These are phyloP conservation scores for Boletus rufocinnamomeus DNA, from an alignment of 768 basidiomycete genomes.

Conservation along the genomic window DNA sequence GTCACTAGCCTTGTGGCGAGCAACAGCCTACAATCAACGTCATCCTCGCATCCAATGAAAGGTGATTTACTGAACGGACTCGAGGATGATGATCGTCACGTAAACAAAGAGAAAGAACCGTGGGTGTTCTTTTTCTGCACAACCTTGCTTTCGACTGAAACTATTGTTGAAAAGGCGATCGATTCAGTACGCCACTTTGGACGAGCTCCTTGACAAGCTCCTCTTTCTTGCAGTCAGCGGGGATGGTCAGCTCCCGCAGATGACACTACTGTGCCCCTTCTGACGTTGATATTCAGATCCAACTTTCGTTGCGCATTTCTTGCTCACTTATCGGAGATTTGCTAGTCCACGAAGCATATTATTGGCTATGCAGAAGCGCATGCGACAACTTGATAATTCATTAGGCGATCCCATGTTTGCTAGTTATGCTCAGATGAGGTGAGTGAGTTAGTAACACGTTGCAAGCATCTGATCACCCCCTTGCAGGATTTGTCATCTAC, in stretches of 20 bases:
- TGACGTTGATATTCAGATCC: slow-evolving; percentile 52
- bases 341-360: slow-evolving; percentile 76
- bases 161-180: slow-evolving; percentile 44
- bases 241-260: slow-evolving; percentile 55
- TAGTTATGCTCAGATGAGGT: slow-evolving; percentile 89
- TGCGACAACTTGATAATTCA: slow-evolving; percentile 73
- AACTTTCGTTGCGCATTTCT: slow-evolving; percentile 74
- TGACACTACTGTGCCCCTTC: slow-evolving; percentile 10
- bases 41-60: slow-evolving; percentile 16
- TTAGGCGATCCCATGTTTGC: slow-evolving; percentile 83
- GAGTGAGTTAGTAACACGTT: slow-evolving; percentile 6
- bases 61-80: slow-evolving; percentile 19
- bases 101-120: slow-evolving; percentile 51
- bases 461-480: slow-evolving; percentile 4
- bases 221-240: slow-evolving; percentile 82
- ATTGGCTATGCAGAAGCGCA: slow-evolving; percentile 86
- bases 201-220: slow-evolving; percentile 80
- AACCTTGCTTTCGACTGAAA: slow-evolving; percentile 14
- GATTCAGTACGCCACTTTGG: slow-evolving; percentile 71
- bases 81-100: slow-evolving; percentile 29
- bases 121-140: slow-evolving; percentile 35
- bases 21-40: slow-evolving; percentile 23
- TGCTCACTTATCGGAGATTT: slow-evolving; percentile 83
- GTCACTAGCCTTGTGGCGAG: slow-evolving; percentile 27
- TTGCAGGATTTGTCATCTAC: slow-evolving; percentile 72